A percentile compares a stretch with the other conserved stretches of the same genome.
phyloP scores from a whole-genome alignment of 1,284 basidiomycete genomes.

The Ceratobasidium sp. region DNA sequence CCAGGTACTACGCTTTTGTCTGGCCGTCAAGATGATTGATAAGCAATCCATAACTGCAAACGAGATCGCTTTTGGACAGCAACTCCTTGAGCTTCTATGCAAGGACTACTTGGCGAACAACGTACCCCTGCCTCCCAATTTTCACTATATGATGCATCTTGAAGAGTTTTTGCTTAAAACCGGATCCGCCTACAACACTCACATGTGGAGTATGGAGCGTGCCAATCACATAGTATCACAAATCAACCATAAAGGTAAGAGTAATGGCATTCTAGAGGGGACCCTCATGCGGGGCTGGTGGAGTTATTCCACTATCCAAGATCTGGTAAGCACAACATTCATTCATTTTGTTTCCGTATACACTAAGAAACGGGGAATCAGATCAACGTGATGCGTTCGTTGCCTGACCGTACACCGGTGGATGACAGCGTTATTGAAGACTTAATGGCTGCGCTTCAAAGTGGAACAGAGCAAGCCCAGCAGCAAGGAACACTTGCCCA shows the following conservation, averaged over 20 bases:
- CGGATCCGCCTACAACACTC: conserved; percentile 18
- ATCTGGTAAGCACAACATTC: neutral
- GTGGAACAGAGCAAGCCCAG: conserved; percentile 7
- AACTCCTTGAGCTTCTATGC: neutral
- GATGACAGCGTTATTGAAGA: neutral
- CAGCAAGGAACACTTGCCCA: conserved; percentile 2
- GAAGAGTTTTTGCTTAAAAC: conserved; percentile 19
- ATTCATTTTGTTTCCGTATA: neutral
- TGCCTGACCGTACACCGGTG: neutral
- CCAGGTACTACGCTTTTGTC: neutral
- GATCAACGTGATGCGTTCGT: neutral
- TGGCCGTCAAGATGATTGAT: neutral
- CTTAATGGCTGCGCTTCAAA: neutral
- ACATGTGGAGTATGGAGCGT: conserved; percentile 11
- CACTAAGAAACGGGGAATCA: neutral
- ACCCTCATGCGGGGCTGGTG: conserved; percentile 22
- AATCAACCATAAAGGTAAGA: conserved; percentile 10
- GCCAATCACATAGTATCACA: neutral
- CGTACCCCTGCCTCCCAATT: neutral
- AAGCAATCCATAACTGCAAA: neutral
- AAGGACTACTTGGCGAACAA: neutral
- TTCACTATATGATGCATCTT: conserved; percentile 21
- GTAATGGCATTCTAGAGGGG: neutral
- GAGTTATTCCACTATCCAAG: neutral
- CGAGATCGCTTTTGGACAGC: neutral